These are phyloP conservation scores for Mycosarcoma maydis DNA, from an alignment of 1,284 basidiomycete genomes.

Conservation along the genomic window DNA sequence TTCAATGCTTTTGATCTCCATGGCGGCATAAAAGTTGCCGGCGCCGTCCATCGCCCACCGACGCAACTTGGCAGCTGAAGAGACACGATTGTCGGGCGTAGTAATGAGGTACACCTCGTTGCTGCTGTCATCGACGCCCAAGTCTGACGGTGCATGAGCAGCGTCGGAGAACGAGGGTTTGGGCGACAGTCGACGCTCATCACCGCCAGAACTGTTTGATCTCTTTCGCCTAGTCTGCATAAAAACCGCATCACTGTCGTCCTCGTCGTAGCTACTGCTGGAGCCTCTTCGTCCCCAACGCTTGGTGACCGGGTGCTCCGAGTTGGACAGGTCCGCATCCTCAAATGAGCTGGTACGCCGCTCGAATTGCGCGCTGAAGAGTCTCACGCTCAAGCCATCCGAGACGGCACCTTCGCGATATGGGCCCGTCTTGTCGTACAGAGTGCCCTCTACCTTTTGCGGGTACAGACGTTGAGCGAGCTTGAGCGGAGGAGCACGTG, in stretches of 20 bases:
- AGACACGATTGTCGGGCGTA: conserved; percentile 65
- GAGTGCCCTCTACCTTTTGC: conserved; percentile 60
- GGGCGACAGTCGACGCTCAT: conserved; percentile 22
- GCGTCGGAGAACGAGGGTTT: conserved; percentile 18
- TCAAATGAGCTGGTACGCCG: conserved; percentile 27
- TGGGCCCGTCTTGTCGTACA: conserved; percentile 63
- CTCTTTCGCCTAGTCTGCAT: conserved; percentile 13
- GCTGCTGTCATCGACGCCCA: conserved; percentile 15
- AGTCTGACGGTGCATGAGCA: conserved; percentile 1
- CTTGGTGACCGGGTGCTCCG: conserved; percentile 42
- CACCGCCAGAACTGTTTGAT: conserved; percentile 22
- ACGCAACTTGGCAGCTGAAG: conserved; percentile 62
- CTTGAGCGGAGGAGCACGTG: conserved; percentile 42
- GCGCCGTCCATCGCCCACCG: conserved; percentile 64
- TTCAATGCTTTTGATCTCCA: conserved; percentile 66
- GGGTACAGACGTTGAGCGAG: conserved; percentile 50
- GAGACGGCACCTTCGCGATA: conserved; percentile 61
- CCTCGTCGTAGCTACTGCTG: conserved; percentile 32
- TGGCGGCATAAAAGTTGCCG: conserved; percentile 64
- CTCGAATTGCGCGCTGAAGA: conserved; percentile 45
- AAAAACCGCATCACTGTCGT: conserved; percentile 26
- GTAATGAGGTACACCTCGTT: conserved; percentile 61
- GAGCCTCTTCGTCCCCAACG: conserved; percentile 37
- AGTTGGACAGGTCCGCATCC: conserved; percentile 36
- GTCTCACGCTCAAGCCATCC: conserved; percentile 63